These are phyloP conservation scores for Phlegmacium glaucopus DNA, from an alignment of 768 basidiomycete species.

Conservation along the genomic window DNA sequence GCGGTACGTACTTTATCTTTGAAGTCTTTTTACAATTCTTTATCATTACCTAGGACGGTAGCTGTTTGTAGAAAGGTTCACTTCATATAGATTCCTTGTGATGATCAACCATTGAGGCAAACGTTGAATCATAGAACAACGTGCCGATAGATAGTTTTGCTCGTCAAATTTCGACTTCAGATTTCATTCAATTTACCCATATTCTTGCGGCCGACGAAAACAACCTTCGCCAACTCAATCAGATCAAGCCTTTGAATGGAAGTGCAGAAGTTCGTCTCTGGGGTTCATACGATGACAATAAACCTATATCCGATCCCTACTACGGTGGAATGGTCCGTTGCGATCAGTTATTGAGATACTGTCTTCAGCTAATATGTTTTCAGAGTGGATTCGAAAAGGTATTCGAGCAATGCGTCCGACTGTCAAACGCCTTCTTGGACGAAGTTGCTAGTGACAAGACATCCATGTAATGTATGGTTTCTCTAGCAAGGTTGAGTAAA, in stretches of 20 bases:
- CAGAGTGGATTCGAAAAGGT: conserved; percentile 72
- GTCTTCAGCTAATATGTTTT: neutral
- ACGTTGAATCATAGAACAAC: conserved; percentile 47
- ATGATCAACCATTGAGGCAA: neutral
- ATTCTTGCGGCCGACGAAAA: conserved; percentile 83
- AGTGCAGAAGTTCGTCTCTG: conserved; percentile 73
- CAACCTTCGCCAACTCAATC: conserved; percentile 63
- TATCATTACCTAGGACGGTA: conserved; percentile 48
- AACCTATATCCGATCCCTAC: conserved; percentile 82
- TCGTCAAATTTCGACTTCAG: conserved; percentile 59
- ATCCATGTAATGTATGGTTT: neutral
- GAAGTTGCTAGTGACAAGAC: conserved; percentile 35
- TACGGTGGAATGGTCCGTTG: conserved; percentile 62
- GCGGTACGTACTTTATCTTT: conserved; percentile 42
- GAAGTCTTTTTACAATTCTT: neutral
- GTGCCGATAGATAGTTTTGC: conserved; percentile 70
- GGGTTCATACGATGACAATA: conserved; percentile 72
- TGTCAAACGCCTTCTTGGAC: conserved; percentile 82
- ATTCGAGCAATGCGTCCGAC: conserved; percentile 71
- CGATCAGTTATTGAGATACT: neutral
- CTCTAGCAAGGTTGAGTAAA: neutral
- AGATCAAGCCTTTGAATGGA: conserved; percentile 44
- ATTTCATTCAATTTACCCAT: conserved; percentile 76
- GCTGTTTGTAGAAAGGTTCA: conserved; percentile 67
- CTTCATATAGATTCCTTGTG: neutral